Evolutionary conservation across 768 basidiomycete species (phyloP), one percentile per base, ranked within the genome.

Genomic region (Serpula lacrymans): DNA sequence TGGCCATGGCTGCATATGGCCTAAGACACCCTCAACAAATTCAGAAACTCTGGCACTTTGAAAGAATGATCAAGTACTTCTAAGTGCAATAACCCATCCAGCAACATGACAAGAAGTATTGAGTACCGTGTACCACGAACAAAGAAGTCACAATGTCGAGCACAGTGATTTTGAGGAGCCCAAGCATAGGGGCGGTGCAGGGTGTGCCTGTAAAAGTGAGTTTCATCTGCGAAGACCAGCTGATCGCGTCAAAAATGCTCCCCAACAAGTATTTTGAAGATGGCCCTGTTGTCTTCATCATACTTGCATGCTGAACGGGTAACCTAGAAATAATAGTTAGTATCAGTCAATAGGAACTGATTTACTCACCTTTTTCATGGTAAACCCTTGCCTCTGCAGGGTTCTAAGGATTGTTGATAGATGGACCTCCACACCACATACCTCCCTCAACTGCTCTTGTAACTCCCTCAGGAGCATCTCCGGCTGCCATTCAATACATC

Each of bases 191-290:
- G 34, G 3, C 55, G 39, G 12, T 46, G 43, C 2, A 47, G 41
- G 3, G 55, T 62, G 8, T 44, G 44, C 2, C 54, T 49, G 41
- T 42, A 34, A 45, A 54, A 63, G 4, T 55, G 49, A 37, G 52
- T 57, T 38, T 68, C 66, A 39, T 69, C 67, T 1, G 63, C 51
- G 37, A 67, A 67, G 3, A 67, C 54, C n/a, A n/a, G n/a, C n/a
- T n/a, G n/a, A n/a, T n/a, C n/a, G n/a, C n/a, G n/a, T n/a, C n/a
- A n/a, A n/a, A n/a, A n/a, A n/a, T n/a, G n/a, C n/a, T n/a, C n/a
- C n/a, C n/a, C n/a, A n/a, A n/a, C n/a, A n/a, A n/a, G n/a, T n/a
- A n/a, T n/a, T 8, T 59, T 54, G 34, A 34, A 40, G 6, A 13
- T 41, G 11, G 25, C 13, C 2, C 40, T 36, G 7, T 23, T 16